phyloP scores from a whole-genome alignment of 805 yeast genomes.

The Hyphopichia homilentoma region DNA sequence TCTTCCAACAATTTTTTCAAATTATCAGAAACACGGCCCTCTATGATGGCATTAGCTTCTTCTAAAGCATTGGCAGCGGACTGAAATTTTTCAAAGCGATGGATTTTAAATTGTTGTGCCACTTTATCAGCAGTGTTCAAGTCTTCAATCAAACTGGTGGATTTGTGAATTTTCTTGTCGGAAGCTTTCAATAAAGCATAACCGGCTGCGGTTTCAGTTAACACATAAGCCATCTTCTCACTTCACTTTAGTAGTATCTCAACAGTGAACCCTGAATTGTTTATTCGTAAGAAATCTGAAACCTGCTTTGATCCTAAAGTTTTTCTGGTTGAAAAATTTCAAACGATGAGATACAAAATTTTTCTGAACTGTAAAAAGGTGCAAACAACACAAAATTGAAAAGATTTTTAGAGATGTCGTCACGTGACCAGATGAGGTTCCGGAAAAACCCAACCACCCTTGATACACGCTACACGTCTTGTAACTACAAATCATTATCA shows the following conservation, averaged over 20 bases:
- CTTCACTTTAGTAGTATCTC: too few relatives aligned
- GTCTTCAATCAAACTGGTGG: slow-evolving; percentile 68
- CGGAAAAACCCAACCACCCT: too few relatives aligned
- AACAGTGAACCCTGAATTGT: too few relatives aligned
- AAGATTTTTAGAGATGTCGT: too few relatives aligned
- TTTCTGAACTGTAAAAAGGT: too few relatives aligned
- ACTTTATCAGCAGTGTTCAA: slow-evolving; percentile 81
- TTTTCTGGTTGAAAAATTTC: slow-evolving; percentile 6
- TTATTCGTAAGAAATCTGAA: too few relatives aligned
- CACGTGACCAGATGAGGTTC: too few relatives aligned
- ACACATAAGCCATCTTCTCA: slow-evolving; percentile 69
- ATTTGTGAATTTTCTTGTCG: slow-evolving; percentile 94
- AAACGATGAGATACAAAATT: slow-evolving; percentile 9
- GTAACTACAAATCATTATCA: too few relatives aligned
- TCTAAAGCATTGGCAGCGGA: slow-evolving; percentile 96
- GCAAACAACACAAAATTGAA: too few relatives aligned
- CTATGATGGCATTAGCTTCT: slow-evolving; percentile 88
- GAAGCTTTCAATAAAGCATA: slow-evolving; percentile 96
- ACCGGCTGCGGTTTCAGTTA: slow-evolving; percentile 98
- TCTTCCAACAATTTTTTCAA: slow-evolving; percentile 74
- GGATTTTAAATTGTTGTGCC: slow-evolving; percentile 84
- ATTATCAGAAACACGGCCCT: slow-evolving; percentile 88
- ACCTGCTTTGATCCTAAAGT: slow-evolving; percentile 3
- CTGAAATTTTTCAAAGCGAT: slow-evolving; percentile 90
- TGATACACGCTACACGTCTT: too few relatives aligned